Evolutionary conservation across 2,329 filamentous ascomycete species (phyloP), one percentile per base, ranked within the genome.

Genomic region (Paracamarosporium sp.): DNA sequence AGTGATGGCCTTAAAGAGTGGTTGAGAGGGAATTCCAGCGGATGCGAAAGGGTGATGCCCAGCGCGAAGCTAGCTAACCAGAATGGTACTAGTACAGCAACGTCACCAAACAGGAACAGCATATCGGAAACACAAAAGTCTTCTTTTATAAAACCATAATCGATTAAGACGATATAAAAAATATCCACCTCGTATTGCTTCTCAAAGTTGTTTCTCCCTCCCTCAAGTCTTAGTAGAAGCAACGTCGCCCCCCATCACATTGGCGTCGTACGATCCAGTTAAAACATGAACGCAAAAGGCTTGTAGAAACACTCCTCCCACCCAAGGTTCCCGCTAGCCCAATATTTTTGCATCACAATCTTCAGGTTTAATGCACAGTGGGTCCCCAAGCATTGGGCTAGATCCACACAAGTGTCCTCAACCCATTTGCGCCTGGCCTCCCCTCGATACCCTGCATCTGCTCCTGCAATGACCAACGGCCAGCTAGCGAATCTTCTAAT

Each of bases 261-360:
- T 27, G 13, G 22, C 25, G 15, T 28, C 8, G 25, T 43, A 15
- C 44, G 20, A 3, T 22, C n/a, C 17, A 22, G 38, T 67, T 50
- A 72, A 38, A 70, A 57, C 24, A 68, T 50, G 24, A 68, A 70
- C 20, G 65, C 65, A 35, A 69, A 66, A 50, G 67, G 57, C 40
- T 57, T 30, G 46, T 69, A 60, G 46, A 73, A 74, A 46, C 71
- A 74, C 28, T 66, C 67, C 20, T 73, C 69, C 70, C 71, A 72
- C 7, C 67, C 68, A 8, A 53, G 40, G 30, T 60, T 51, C 15
- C 50, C 61, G 13, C 57, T 65, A 40, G 54, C 31, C 71, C 72
- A 73, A 40, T 70, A 74, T 24, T 59, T 59, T 27, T 44, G 59
- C 56, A 74, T 30, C 17, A 68, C 60, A 2, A 57, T 59, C 22